Evolutionary conservation across 2,329 filamentous ascomycete genomes (phyloP).

Genomic region (Cytospora schulzeri): DNA sequence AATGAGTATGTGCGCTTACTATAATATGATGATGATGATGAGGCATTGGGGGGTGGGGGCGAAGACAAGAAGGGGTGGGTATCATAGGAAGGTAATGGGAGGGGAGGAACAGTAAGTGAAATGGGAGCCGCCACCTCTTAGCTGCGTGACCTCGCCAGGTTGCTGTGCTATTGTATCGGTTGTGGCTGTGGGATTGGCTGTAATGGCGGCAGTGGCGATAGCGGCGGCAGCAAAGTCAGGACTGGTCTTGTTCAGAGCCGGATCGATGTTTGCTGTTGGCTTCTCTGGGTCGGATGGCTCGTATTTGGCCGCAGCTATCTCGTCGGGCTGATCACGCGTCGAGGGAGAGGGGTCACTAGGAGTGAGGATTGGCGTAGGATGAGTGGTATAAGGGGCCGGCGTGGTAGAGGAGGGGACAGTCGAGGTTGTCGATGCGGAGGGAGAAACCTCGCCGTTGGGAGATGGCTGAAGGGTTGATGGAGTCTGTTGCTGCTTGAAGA

Average conservation of each 20-base stretch:
- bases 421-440: constrained; percentile 43
- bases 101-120: constrained; percentile 33
- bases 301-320: constrained; percentile 34
- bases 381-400: constrained; percentile 40
- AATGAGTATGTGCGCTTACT: constrained; percentile 43
- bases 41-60: constrained; percentile 36
- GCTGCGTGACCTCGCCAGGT: constrained; percentile 45
- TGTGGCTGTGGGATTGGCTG: constrained; percentile 10
- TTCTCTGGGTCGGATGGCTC: constrained; percentile 39
- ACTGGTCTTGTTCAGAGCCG: constrained; percentile 32
- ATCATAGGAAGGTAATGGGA: constrained; percentile 35
- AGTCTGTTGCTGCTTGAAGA: constrained; percentile 75
- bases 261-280: constrained; percentile 41
- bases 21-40: constrained; percentile 35
- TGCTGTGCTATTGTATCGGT: constrained; percentile 17
- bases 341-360: constrained; percentile 20
- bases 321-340: constrained; percentile 18
- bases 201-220: neutral
- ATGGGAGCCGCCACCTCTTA: constrained; percentile 54
- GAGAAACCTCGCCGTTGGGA: constrained; percentile 46
- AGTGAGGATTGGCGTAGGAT: constrained; percentile 27
- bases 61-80: constrained; percentile 31
- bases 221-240: constrained; percentile 12
- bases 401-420: constrained; percentile 37
- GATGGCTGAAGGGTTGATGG: constrained; percentile 74